phyloP scores from a whole-genome alignment of 148 eudicot genomes.

The Rhododendron ferrugineum region DNA sequence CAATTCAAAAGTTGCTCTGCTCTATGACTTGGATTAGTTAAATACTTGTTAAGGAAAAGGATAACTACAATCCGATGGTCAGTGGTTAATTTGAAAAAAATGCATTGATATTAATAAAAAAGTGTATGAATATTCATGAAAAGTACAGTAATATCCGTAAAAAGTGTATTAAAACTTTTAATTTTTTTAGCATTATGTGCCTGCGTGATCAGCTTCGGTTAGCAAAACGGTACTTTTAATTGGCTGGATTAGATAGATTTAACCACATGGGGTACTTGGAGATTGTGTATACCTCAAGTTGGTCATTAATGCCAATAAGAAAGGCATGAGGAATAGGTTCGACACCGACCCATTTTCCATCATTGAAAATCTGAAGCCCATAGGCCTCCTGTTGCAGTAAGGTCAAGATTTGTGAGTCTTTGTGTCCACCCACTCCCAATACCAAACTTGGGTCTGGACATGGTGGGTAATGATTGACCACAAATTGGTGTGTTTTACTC shows the following conservation, averaged over 20 bases:
- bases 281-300: neutral
- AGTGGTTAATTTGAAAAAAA: too few species aligned
- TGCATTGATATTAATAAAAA: too few species aligned
- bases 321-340: neutral
- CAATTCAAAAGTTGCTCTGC: too few species aligned
- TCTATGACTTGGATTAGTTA: neutral
- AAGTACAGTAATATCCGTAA: too few species aligned
- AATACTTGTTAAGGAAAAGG: neutral
- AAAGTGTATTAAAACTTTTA: too few species aligned
- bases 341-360: neutral
- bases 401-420: neutral
- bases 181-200: too few species aligned
- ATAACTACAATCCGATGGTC: too few species aligned
- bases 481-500: neutral
- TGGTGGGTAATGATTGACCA: slow-evolving; percentile 7
- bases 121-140: too few species aligned
- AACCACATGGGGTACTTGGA: neutral
- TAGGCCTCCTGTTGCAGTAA: neutral
- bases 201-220: too few species aligned
- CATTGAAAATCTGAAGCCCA: neutral
- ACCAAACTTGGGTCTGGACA: neutral
- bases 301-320: neutral
- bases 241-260: neutral
- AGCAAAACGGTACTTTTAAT: neutral
- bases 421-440: neutral